Evolutionary conservation across 192 early-diverging fungal species (phyloP).

Genomic region (Coemansia sp.): DNA sequence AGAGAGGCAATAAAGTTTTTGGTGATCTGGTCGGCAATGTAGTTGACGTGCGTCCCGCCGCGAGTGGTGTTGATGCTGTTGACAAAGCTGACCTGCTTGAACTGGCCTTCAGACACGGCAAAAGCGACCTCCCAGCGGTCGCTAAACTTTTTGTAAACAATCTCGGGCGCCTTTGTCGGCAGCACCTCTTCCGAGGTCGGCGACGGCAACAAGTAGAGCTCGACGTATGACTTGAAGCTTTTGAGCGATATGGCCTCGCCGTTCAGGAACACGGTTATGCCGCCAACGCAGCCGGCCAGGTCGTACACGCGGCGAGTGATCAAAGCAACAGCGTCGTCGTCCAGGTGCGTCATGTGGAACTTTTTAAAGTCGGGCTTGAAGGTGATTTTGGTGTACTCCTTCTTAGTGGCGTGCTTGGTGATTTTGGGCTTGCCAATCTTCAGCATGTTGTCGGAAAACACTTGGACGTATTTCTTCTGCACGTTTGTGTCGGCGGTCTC

Average conservation of each 20-base stretch:
- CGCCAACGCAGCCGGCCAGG: slow-evolving; percentile 78
- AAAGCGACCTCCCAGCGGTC: slow-evolving; percentile 94
- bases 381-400: slow-evolving; percentile 86
- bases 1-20: slow-evolving; percentile 62
- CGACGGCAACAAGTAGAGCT: slow-evolving; percentile 63
- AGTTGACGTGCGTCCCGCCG: slow-evolving; percentile 86
- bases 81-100: slow-evolving; percentile 93
- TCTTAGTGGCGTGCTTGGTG: slow-evolving; percentile 57
- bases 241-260: slow-evolving; percentile 76
- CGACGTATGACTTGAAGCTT: slow-evolving; percentile 86
- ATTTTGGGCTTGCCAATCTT: slow-evolving; percentile 71
- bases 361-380: slow-evolving; percentile 91
- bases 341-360: slow-evolving; percentile 83
- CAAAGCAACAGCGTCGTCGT: slow-evolving; percentile 81
- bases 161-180: slow-evolving; percentile 26
- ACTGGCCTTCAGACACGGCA: slow-evolving; percentile 89
- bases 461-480: slow-evolving; percentile 77
- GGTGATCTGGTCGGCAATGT: slow-evolving; percentile 78
- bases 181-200: slow-evolving; percentile 10
- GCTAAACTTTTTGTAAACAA: slow-evolving; percentile 73
- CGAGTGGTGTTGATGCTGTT: slow-evolving; percentile 94
- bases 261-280: slow-evolving; percentile 85
- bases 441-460: slow-evolving; percentile 88
- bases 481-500: slow-evolving; percentile 78
- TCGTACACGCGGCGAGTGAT: slow-evolving; percentile 92